Conservation (phyloP, 495 filamentous ascomycete genomes). For the Lasiosphaeria miniovina region DNA sequence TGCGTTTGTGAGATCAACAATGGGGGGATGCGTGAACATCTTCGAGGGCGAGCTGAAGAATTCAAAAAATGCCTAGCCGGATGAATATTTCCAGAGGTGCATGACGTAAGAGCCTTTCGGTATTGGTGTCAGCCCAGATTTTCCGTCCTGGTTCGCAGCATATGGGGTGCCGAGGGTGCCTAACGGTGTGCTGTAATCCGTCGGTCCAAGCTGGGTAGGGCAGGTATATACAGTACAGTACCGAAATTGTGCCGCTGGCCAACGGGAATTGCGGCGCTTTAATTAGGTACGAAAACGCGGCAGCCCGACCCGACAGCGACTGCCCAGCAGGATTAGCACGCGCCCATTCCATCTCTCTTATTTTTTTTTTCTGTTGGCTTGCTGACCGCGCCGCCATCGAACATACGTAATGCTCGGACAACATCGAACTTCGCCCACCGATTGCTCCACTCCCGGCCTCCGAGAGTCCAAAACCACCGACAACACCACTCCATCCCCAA, state of each 20-base stretch:
- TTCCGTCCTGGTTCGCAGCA: too few species aligned
- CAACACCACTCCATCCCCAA: neutral
- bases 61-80: too few species aligned
- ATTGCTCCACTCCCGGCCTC: neutral
- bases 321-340: neutral
- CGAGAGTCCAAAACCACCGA: neutral
- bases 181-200: too few species aligned
- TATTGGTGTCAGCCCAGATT: too few species aligned
- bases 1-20: too few species aligned
- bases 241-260: neutral
- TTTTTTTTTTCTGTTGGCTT: neutral
- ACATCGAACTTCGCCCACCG: conserved; percentile 4
- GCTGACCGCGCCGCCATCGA: conserved; percentile 10
- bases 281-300: conserved; percentile 1
- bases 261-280: neutral
- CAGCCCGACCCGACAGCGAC: neutral
- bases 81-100: too few species aligned
- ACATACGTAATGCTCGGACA: conserved; percentile 13
- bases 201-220: neutral
- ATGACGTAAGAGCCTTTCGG: too few species aligned
- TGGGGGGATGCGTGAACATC: too few species aligned
- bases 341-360: neutral
- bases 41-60: too few species aligned
- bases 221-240: neutral
- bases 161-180: too few species aligned